A percentile compares a stretch with the other conserved stretches of the same genome.
Evolutionary conservation across 306 rosid genomes (phyloP).

Genomic region (Mucuna pruriens): DNA sequence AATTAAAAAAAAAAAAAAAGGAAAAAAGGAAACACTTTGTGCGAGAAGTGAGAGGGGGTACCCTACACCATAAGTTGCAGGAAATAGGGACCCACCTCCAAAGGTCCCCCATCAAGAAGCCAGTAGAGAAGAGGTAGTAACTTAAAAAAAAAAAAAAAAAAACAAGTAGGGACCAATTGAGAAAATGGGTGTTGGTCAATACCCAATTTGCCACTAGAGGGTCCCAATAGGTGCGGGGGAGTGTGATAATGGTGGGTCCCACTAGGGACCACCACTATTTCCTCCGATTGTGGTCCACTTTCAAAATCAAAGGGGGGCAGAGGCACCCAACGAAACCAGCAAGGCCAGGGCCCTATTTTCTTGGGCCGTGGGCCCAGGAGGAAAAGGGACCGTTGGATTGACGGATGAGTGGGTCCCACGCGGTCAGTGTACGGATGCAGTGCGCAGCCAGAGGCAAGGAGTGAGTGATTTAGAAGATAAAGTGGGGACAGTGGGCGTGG

Average conservation of each 20-base stretch:
- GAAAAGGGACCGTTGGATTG: constrained; percentile 17
- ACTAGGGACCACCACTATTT: constrained; percentile 39
- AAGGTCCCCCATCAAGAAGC: constrained; percentile 46
- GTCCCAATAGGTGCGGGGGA: constrained; percentile 11
- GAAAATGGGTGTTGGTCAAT: constrained; percentile 29
- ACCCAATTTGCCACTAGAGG: constrained; percentile 34
- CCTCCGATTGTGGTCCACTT: constrained; percentile 44
- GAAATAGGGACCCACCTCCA: constrained; percentile 40
- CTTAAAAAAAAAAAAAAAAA: background rate
- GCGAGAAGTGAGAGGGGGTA: constrained; percentile 3
- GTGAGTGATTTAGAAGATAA: constrained; percentile 25
- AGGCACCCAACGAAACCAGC: constrained; percentile 17
- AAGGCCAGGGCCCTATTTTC: background rate
- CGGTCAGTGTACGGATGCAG: constrained; percentile 27
- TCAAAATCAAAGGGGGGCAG: background rate
- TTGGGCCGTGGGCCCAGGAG: constrained; percentile 5
- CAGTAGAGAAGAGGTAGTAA: background rate
- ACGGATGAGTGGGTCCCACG: constrained; percentile 26
- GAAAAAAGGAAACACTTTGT: background rate
- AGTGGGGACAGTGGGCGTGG: constrained; percentile 47
- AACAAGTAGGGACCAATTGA: constrained; percentile 35
- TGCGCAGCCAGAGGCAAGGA: constrained; percentile 13
- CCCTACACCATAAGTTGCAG: constrained; percentile 41
- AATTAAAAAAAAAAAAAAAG: background rate
- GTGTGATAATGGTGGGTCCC: constrained; percentile 50